Percentiles rank a stretch among this genome's conserved stretches.
phyloP scores from a whole-genome alignment of 345 rosid genomes.

The thale cress (Arabidopsis thaliana) region DNA sequence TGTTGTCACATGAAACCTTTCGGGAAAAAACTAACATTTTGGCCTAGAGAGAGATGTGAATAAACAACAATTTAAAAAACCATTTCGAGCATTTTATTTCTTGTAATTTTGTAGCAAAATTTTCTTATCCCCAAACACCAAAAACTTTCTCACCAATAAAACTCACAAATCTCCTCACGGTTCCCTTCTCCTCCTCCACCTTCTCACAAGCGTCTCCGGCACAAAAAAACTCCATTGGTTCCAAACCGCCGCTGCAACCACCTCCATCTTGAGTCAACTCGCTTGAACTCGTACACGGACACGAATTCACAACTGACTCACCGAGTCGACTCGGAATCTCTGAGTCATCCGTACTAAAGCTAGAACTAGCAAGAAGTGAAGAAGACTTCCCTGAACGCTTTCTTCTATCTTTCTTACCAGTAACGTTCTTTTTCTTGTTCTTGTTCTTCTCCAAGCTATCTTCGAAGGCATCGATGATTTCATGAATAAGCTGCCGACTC shows the following conservation, averaged over 20 bases:
- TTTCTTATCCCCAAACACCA: slow-evolving; percentile 65
- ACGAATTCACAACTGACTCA: slow-evolving; percentile 25
- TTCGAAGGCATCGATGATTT: slow-evolving; percentile 79
- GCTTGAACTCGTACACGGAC: slow-evolving; percentile 19
- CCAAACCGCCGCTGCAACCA: slow-evolving; percentile 12
- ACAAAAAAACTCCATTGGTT: slow-evolving; percentile 26
- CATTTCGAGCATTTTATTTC: slow-evolving; percentile 7
- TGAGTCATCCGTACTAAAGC: not conserved
- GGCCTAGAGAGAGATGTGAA: not conserved
- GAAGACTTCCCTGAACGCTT: slow-evolving; percentile 42
- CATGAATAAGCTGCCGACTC: slow-evolving; percentile 77
- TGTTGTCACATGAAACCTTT: slow-evolving; percentile 27
- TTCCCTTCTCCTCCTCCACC: slow-evolving; percentile 49
- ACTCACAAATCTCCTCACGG: slow-evolving; percentile 55
- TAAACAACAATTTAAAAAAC: not conserved
- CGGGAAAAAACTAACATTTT: not conserved
- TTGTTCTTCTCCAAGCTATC: slow-evolving; percentile 50
- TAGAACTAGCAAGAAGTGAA: slow-evolving; percentile 17
- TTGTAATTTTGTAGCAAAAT: not conserved
- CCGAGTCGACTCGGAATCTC: slow-evolving; percentile 37
- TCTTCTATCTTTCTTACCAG: slow-evolving; percentile 49
- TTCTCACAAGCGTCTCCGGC: slow-evolving; percentile 32
- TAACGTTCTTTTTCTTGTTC: slow-evolving; percentile 34
- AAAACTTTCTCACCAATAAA: slow-evolving; percentile 78
- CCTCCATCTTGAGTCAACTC: slow-evolving; percentile 27